A percentile compares a stretch with the other conserved stretches of the same genome.
Conservation (phyloP, 345 rosid genomes). For the Citropsis articulata region DNA sequence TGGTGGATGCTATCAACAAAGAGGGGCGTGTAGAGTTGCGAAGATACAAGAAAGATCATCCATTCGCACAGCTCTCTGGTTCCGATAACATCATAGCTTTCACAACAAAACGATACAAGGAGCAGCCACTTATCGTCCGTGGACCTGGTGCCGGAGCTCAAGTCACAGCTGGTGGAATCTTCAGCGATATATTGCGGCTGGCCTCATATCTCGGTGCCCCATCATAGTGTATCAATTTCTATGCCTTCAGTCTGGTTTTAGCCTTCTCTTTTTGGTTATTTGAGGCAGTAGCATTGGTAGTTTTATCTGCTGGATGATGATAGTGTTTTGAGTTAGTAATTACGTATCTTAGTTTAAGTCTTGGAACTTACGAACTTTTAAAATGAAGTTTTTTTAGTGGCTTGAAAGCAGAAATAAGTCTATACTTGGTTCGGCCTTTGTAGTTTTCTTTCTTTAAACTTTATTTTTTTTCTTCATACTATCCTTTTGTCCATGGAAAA, state of each 20-base stretch:
- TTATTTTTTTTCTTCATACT: background rate
- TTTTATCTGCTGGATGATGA: background rate
- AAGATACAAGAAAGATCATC: slow-evolving; percentile 78
- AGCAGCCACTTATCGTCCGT: slow-evolving; percentile 88
- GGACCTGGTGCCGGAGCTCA: slow-evolving; percentile 99
- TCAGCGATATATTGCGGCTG: slow-evolving; percentile 81
- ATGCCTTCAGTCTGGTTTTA: background rate
- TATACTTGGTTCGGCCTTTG: background rate
- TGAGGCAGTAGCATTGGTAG: background rate
- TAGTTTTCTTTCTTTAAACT: too few relatives aligned
- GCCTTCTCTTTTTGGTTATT: background rate
- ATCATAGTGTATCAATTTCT: slow-evolving; percentile 35
- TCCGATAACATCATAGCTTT: slow-evolving; percentile 96
- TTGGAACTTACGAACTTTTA: too few relatives aligned
- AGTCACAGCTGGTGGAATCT: slow-evolving; percentile 97
- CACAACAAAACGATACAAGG: slow-evolving; percentile 84
- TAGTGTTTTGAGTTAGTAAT: background rate
- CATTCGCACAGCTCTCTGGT: slow-evolving; percentile 89
- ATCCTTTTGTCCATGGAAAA: background rate
- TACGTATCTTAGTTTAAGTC: background rate
- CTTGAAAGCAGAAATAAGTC: background rate
- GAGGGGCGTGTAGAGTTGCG: slow-evolving; percentile 73
- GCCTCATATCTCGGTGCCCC: slow-evolving; percentile 98
- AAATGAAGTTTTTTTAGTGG: background rate
- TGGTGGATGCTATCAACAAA: slow-evolving; percentile 62